phyloP scores from a whole-genome alignment of 345 rosid species.

The Syzygium aromaticum region DNA sequence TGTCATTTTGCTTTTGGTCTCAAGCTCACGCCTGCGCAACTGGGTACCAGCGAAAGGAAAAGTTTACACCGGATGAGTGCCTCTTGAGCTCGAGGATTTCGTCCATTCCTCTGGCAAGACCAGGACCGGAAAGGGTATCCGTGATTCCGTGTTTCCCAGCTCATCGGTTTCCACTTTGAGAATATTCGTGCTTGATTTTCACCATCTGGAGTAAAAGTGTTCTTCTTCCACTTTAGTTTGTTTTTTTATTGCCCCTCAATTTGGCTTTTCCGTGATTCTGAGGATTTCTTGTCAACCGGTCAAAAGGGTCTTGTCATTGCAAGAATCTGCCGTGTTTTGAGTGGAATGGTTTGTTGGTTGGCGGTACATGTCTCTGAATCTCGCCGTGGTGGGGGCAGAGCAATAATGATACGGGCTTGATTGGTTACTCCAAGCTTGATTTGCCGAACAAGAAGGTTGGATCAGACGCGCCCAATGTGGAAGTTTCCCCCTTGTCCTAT shows the following conservation, averaged over 20 bases:
- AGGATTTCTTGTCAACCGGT: conserved; percentile 18
- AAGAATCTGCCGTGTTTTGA: conserved; percentile 12
- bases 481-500: not conserved
- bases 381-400: conserved; percentile 32
- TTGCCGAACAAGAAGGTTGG: not conserved
- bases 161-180: conserved; percentile 1
- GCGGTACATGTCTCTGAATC: conserved; percentile 12
- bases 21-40: not conserved
- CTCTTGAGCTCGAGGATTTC: not conserved
- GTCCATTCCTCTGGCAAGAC: not conserved
- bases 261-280: not conserved
- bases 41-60: not conserved
- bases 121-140: not conserved
- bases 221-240: not conserved
- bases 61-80: not conserved
- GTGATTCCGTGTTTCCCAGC: not conserved
- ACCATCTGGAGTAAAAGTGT: not conserved
- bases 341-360: conserved; percentile 21
- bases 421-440: not conserved
- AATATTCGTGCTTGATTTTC: conserved; percentile 1
- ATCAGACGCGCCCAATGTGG: not conserved
- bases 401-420: conserved; percentile 7
- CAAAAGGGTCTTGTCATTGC: conserved; percentile 38
- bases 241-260: conserved; percentile 8
- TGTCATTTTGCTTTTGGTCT: not conserved